Percentiles rank a stretch among this genome's conserved stretches.
Conservation (phyloP, 176 grass and related monocot species). For the Oropetium thomaeum region DNA sequence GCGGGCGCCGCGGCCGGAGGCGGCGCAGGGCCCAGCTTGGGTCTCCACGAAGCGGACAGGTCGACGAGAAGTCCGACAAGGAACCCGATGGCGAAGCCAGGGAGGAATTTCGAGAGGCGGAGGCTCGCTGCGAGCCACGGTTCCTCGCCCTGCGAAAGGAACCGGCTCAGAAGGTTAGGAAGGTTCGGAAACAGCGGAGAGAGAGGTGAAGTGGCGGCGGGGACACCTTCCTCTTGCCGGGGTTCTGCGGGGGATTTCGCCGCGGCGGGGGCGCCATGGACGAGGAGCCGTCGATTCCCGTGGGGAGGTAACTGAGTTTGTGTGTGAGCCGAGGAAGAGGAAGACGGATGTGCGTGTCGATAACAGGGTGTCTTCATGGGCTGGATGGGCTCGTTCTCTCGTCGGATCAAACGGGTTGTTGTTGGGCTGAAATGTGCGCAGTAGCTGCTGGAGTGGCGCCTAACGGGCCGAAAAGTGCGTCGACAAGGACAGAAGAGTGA, state of each 20-base stretch:
- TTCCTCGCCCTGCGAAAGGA: slow-evolving; percentile 45
- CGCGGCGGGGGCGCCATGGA: slow-evolving; percentile 48
- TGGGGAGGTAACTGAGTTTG: not conserved
- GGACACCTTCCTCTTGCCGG: slow-evolving; percentile 33
- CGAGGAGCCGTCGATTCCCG: not conserved
- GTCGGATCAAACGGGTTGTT: not conserved
- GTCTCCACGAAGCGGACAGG: slow-evolving; percentile 47
- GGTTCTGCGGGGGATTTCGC: slow-evolving; percentile 40
- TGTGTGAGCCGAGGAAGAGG: not conserved
- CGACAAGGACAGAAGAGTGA: no score
- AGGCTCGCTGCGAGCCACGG: slow-evolving; percentile 79
- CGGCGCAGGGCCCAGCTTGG: slow-evolving; percentile 19
- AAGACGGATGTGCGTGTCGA: not conserved
- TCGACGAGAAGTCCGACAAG: slow-evolving; percentile 69
- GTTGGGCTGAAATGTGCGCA: not conserved
- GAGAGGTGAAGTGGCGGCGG: not conserved
- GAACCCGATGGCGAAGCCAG: slow-evolving; percentile 74
- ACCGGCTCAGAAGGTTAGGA: not conserved
- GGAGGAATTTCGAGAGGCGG: slow-evolving; percentile 64
- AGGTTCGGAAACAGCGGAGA: not conserved
- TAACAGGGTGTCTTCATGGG: not conserved
- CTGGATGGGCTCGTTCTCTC: not conserved
- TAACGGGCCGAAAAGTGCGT: no score
- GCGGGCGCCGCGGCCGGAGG: slow-evolving; percentile 28
- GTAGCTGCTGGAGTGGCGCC: no score